A percentile compares a stretch with the other conserved stretches of the same genome.
Evolutionary conservation across 306 rosid genomes (phyloP).

Genomic region (Mimosa pudica): DNA sequence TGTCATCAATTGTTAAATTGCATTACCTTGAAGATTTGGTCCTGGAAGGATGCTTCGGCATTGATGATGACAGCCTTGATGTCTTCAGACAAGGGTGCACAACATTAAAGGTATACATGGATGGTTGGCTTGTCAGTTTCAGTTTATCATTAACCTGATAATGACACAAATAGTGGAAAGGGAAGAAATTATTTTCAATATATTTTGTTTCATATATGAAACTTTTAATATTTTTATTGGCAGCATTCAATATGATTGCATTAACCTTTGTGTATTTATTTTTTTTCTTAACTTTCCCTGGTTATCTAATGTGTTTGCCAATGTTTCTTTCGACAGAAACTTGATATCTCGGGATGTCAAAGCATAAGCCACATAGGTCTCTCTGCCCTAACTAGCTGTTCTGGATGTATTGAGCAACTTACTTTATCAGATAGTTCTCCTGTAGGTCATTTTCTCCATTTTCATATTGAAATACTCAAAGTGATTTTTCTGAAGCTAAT

Average conservation of each 20-base stretch:
- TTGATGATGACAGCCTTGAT: conserved; percentile 68
- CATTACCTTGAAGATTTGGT: conserved; percentile 81
- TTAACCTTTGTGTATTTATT: not conserved
- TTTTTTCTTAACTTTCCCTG: conserved; percentile 27
- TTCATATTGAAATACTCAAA: conserved; percentile 2
- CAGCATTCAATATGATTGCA: conserved; percentile 16
- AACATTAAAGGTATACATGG: conserved; percentile 69
- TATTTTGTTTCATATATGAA: conserved; percentile 1
- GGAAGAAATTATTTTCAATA: not conserved
- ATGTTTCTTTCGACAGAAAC: conserved; percentile 60
- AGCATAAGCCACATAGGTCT: conserved; percentile 66
- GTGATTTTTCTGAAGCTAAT: conserved; percentile 18
- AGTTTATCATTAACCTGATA: not conserved
- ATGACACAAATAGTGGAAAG: not conserved
- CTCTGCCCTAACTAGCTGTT: conserved; percentile 58
- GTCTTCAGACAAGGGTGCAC: conserved; percentile 69
- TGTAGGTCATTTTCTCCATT: conserved; percentile 50
- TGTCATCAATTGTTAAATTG: conserved; percentile 72
- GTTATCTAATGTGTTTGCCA: conserved; percentile 22
- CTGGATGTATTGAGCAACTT: conserved; percentile 63
- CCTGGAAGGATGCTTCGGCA: conserved; percentile 87
- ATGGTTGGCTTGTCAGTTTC: conserved; percentile 35
- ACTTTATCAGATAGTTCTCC: conserved; percentile 73
- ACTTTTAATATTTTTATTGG: not conserved
- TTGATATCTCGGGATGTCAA: conserved; percentile 84